A percentile compares a stretch with the other conserved stretches of the same genome.
Conservation (phyloP, 345 rosid genomes). For the Erysimum cheiranthoides region DNA sequence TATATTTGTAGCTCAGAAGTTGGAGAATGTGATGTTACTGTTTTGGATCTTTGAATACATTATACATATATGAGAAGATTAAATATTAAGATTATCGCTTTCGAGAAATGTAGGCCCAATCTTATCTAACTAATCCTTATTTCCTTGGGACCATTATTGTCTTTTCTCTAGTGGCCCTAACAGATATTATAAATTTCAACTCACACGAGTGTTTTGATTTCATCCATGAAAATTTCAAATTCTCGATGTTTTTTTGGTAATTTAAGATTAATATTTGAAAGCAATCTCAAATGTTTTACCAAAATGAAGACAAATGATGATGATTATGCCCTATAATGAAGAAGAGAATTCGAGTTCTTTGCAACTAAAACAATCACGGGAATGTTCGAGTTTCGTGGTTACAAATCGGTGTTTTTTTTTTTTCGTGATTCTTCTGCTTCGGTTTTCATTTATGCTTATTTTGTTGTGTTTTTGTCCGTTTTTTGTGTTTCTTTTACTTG, state of each 20-base stretch:
- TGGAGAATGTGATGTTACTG: slow-evolving; percentile 38
- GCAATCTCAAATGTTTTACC: not conserved
- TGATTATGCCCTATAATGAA: not conserved
- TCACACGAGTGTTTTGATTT: slow-evolving; percentile 3
- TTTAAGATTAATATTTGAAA: slow-evolving; percentile 14
- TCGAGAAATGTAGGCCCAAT: slow-evolving; percentile 39
- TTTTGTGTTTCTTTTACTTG: too few relatives aligned
- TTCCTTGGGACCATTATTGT: slow-evolving; percentile 41
- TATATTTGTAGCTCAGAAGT: slow-evolving; percentile 36
- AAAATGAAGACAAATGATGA: slow-evolving; percentile 8
- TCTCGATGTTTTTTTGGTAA: slow-evolving; percentile 15
- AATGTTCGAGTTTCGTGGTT: too few relatives aligned
- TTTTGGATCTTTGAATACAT: slow-evolving; percentile 4
- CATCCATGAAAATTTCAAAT: slow-evolving; percentile 15
- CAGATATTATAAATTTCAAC: slow-evolving; percentile 21
- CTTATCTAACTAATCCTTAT: slow-evolving; percentile 41
- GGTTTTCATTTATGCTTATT: too few relatives aligned
- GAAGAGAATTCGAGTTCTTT: too few relatives aligned
- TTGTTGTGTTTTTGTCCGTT: too few relatives aligned
- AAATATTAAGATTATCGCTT: slow-evolving; percentile 35
- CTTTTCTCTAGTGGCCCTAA: slow-evolving; percentile 25
- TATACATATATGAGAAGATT: slow-evolving; percentile 18
- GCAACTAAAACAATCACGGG: too few relatives aligned
- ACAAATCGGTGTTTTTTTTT: too few relatives aligned
- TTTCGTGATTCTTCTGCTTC: too few relatives aligned